Percentiles rank a stretch among this genome's conserved stretches.
These are phyloP conservation scores for Cadophora malorum DNA, from an alignment of 2,329 filamentous ascomycete genomes.

Conservation along the genomic window DNA sequence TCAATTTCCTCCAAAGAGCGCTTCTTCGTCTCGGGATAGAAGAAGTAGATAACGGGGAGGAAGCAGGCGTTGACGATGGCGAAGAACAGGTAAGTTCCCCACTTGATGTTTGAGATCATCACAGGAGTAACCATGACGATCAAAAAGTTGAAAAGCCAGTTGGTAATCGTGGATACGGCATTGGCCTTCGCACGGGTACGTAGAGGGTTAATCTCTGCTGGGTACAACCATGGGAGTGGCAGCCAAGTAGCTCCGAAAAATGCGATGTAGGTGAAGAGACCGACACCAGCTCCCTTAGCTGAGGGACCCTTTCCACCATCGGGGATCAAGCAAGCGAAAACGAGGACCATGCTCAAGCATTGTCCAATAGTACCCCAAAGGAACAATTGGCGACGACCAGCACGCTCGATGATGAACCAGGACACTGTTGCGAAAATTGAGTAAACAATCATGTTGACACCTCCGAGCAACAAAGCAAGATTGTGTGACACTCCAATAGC, in stretches of 20 bases:
- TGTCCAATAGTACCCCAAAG: slow-evolving; percentile 70
- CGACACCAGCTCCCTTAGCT: slow-evolving; percentile 52
- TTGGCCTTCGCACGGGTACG: slow-evolving; percentile 67
- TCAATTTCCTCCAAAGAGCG: slow-evolving; percentile 73
- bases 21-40: slow-evolving; percentile 57
- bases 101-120: slow-evolving; percentile 45
- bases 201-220: slow-evolving; percentile 65
- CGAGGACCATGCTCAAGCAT: slow-evolving; percentile 69
- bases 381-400: slow-evolving; percentile 75
- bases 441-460: slow-evolving; percentile 63
- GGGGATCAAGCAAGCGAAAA: slow-evolving; percentile 48
- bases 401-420: slow-evolving; percentile 60
- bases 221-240: slow-evolving; percentile 67
- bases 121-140: slow-evolving; percentile 50
- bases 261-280: slow-evolving; percentile 68
- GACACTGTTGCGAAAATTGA: slow-evolving; percentile 58
- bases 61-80: slow-evolving; percentile 48
- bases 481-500: slow-evolving; percentile 54
- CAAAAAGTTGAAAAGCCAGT: slow-evolving; percentile 62
- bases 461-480: slow-evolving; percentile 60
- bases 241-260: slow-evolving; percentile 67
- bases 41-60: slow-evolving; percentile 49
- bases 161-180: slow-evolving; percentile 64
- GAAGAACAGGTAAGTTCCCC: slow-evolving; percentile 50
- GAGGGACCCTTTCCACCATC: slow-evolving; percentile 36